Percentiles rank a stretch among this genome's conserved stretches.
These are phyloP conservation scores for Apiotrichum brassicae DNA, from an alignment of 1,284 basidiomycete genomes.

Conservation along the genomic window DNA sequence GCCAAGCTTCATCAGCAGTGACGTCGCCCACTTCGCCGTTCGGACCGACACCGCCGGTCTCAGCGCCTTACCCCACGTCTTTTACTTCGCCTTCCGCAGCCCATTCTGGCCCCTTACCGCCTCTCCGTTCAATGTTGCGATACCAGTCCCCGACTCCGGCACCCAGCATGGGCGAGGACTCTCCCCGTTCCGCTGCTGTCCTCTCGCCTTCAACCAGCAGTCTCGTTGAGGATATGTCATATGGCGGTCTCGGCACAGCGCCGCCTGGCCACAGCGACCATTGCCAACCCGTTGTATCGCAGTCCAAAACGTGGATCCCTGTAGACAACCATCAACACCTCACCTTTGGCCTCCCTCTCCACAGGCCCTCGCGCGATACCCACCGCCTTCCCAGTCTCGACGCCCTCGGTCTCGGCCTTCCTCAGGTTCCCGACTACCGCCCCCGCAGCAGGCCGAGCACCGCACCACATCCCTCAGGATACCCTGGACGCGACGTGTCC, in stretches of 20 bases:
- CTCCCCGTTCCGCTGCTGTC: not conserved
- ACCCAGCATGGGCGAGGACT: conserved; percentile 2
- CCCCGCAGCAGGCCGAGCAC: conserved; percentile 23
- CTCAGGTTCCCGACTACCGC: conserved; percentile 25
- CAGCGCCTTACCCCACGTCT: no score
- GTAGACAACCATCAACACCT: not conserved
- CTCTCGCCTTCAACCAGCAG: conserved; percentile 16
- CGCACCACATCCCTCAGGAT: conserved; percentile 18
- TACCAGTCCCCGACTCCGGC: not conserved
- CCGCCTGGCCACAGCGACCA: no score
- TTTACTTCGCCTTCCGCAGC: not conserved
- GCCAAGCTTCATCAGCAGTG: no score
- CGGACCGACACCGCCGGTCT: not conserved
- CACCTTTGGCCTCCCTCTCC: not conserved
- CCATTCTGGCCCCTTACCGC: not conserved
- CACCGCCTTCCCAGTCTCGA: conserved; percentile 30
- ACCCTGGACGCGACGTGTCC: no score
- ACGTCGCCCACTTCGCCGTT: no score
- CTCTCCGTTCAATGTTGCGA: conserved; percentile 3
- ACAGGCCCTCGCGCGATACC: not conserved
- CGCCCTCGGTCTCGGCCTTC: conserved; percentile 32
- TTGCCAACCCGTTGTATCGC: no score
- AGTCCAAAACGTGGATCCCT: conserved; percentile 2
- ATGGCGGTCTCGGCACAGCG: no score
- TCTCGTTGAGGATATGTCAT: conserved; percentile 15